Evolutionary conservation across 2,329 filamentous ascomycete genomes (phyloP), one percentile per base, ranked within the genome.

Genomic region (Apiospora saccharicola): DNA sequence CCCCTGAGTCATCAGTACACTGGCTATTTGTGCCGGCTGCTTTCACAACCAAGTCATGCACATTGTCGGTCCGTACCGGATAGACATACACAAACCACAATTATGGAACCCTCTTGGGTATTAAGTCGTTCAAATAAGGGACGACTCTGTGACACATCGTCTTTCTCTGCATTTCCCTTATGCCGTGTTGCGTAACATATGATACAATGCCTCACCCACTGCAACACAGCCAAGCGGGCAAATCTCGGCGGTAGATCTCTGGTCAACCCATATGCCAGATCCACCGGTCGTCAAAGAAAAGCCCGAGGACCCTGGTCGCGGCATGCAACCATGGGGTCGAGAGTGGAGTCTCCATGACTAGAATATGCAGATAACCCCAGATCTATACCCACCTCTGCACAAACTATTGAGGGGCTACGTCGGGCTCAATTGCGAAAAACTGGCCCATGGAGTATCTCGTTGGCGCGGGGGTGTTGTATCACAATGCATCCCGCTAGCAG

Each of bases 231-330:
- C 19, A n/a, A 41, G 12, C 57, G 22, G 34, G 3, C 34, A 7
- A 64, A 37, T 61, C 30, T 61, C 53, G 53, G 53, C 0, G 30
- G 26, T 10, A 37, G 8, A 61, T 37, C 3, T 16, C 13, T 64
- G 34, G 19, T 5, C 19, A n/a, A 13, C 4, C 57, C 19, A n/a
- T 41, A n/a, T 64, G 34, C 34, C 57, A 64, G 30, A 41, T 41
- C 12, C 57, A 13, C 57, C 57, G 34, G 57, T 41, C 19, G 22
- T 64, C 57, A 64, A 41, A 64, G 57, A 64, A 64, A 64, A 64
- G 57, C 34, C 57, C 57, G 57, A 61, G 6, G 4, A 37, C 2
- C 30, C 16, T 37, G 34, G 53, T 6, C 22, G 37, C 30, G 5
- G 16, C 34, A 61, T 61, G 53, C 7, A 41, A 41, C 37, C 37